Percentiles rank a stretch among this genome's conserved stretches.
These are phyloP conservation scores for Ceratocystis lukuohia DNA, from an alignment of 2,329 filamentous ascomycete genomes.

Conservation along the genomic window DNA sequence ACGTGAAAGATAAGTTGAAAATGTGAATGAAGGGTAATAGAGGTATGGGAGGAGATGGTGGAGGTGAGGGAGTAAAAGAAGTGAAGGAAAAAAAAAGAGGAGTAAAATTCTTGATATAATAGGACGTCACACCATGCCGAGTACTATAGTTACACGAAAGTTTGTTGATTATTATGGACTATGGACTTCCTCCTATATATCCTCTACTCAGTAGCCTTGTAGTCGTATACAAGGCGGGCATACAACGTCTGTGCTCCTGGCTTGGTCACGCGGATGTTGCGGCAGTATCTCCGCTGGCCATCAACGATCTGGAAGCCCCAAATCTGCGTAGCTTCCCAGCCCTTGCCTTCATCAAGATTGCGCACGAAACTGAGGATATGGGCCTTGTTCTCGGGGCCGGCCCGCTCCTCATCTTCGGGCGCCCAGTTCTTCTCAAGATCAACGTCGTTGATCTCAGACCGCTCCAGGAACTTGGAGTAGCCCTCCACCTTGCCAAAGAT, in stretches of 20 bases:
- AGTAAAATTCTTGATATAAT: background rate
- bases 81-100: background rate
- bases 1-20: too few relatives aligned
- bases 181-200: background rate
- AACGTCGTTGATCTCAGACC: constrained; percentile 40
- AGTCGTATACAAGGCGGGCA: constrained; percentile 46
- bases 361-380: constrained; percentile 52
- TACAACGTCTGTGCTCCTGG: constrained; percentile 32
- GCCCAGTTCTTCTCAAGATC: constrained; percentile 47
- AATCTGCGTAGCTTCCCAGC: constrained; percentile 44
- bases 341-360: constrained; percentile 33
- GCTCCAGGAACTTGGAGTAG: constrained; percentile 37
- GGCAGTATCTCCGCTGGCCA: constrained; percentile 38
- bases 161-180: background rate
- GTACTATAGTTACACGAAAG: background rate
- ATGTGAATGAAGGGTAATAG: too few relatives aligned
- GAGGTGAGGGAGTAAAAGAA: too few relatives aligned
- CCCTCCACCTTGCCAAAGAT: constrained; percentile 64
- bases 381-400: constrained; percentile 43
- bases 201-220: constrained; percentile 20
- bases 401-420: constrained; percentile 38
- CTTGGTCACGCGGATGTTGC: constrained; percentile 43
- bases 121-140: background rate
- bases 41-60: too few relatives aligned
- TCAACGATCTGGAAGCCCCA: constrained; percentile 47